Base-by-base conservation (phyloP, 1,284 basidiomycete species). In the Xerocomus minutiporus region DNA sequence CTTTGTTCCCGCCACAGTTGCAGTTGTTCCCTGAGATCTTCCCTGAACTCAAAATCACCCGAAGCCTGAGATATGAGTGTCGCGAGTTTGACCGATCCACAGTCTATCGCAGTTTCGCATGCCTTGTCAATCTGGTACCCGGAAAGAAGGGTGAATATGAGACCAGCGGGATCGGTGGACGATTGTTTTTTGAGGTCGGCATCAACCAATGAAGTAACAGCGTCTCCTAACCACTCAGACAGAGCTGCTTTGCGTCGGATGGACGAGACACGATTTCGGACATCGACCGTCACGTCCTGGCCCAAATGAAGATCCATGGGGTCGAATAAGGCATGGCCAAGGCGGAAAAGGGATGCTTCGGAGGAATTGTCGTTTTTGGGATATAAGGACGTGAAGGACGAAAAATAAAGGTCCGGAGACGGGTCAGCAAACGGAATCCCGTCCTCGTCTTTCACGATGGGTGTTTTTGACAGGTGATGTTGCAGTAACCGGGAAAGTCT, bases 301-400 rank as follows among this genome's bases (percentile, higher is more conserved):
- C 73, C 72, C 0, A 88, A 69, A 8, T 80, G 80, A n/a, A 92
- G 75, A 40, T 83, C 76, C 32, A 96, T 76, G 29, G 82, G 78
- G 71, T 99, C 97, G 65, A 98, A 99, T 0, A 99, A 77, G 0
- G 93, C 92, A n/a, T 82, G 81, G 6, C 93, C 93, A 0, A 99
- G 81, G 25, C 88, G 84, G 77, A 95, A 98, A 26, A 97, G 68
- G 12, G 80, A 81, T 1, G 93, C 88, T 63, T 91, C 88, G 59
- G 84, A 83, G 0, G 88, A 84, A 15, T 79, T 77, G 63, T 96
- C 90, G 39, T 82, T 82, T 23, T 82, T 65, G 9, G 88, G 80
- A 67, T 93, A 96, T 15, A 90, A 74, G 3, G 79, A 71, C 2
- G 82, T 77, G 63, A 96, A 93, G 29, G 93, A 86, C 8, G 81